A percentile compares a stretch with the other conserved stretches of the same genome.
phyloP scores from a whole-genome alignment of 257 asterid species.

The Parsonsia alboflavescens region DNA sequence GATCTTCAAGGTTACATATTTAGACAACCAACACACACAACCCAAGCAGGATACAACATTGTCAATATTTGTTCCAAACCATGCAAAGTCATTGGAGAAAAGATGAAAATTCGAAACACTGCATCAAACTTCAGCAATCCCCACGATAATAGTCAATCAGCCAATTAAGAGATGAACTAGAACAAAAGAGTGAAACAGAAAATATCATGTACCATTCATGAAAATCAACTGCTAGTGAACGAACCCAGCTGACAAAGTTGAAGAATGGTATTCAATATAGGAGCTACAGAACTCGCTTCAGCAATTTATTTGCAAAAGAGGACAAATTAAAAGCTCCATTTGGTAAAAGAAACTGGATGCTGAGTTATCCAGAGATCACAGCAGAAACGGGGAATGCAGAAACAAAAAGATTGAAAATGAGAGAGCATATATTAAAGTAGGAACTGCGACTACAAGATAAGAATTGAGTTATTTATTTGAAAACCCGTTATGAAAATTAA shows the following conservation, averaged over 20 bases:
- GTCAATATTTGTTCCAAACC: background rate
- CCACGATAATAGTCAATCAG: background rate
- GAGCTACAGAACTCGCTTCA: constrained; percentile 6
- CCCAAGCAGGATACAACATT: background rate
- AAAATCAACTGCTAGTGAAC: constrained; percentile 25
- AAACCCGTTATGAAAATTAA: no score
- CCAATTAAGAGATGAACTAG: background rate
- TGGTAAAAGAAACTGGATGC: background rate
- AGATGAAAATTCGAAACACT: background rate
- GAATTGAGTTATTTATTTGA: background rate
- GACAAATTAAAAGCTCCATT: constrained; percentile 6
- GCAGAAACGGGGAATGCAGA: no score
- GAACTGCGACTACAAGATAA: background rate
- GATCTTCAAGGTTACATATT: background rate
- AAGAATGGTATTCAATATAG: constrained; percentile 10
- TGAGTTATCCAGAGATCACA: background rate
- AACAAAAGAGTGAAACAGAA: background rate
- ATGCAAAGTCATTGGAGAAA: background rate
- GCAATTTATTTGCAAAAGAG: constrained; percentile 2
- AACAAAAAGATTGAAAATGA: no score
- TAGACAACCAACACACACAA: background rate
- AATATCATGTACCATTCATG: constrained; percentile 16
- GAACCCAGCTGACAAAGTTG: constrained; percentile 26
- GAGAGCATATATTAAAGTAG: background rate
- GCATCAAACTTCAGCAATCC: background rate